Evolutionary conservation across 306 rosid genomes (phyloP), one percentile per base, ranked within the genome.

Genomic region (Pyrus bretschneideri): DNA sequence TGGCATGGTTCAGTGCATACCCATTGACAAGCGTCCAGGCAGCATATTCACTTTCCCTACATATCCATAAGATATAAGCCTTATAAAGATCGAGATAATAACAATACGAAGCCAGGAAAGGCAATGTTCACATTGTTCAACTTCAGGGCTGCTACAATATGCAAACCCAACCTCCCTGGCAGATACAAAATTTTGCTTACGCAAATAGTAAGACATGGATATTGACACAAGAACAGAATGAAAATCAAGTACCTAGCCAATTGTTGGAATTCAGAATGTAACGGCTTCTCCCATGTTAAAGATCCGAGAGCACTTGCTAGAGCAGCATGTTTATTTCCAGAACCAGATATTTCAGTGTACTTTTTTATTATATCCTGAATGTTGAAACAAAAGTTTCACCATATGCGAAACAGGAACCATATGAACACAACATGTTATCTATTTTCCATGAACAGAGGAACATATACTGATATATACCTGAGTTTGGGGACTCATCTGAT

Each of bases 1-100:
- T 95, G 46, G 87, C 92, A 83, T 95, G 98, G 87, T 92, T 95
- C 73, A 95, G 64, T 18, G 97, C 98, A 82, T 89, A 83, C 17
- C 98, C 98, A 76, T 95, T 95, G 80, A 90, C 97, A 63, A 95
- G 86, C 60, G 97, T 92, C 98, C 97, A 95, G 22, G 98, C 98
- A 67, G 98, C 97, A 88, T 95, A 95, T 81, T 95, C 98, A 69
- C 98, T 95, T 75, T 95, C 98, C 76, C 98, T 95, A 44, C 10
- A 42, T 4, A 79, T 66, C 73, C 77, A 78, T 35, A 79, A 74
- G 27, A 71, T 44, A 68, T 21, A 69, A 79, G 70, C 35, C 52
- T 33, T 35, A 67, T 73, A 52, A 71, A 57, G 57, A 78, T 21
- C 6, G 2, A n/a, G n/a, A 58, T 58, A 58, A 57, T 58, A n/a